A percentile compares a stretch with the other conserved stretches of the same genome.
Conservation (phyloP, 106 monocot species). For the Chionographis japonica region DNA sequence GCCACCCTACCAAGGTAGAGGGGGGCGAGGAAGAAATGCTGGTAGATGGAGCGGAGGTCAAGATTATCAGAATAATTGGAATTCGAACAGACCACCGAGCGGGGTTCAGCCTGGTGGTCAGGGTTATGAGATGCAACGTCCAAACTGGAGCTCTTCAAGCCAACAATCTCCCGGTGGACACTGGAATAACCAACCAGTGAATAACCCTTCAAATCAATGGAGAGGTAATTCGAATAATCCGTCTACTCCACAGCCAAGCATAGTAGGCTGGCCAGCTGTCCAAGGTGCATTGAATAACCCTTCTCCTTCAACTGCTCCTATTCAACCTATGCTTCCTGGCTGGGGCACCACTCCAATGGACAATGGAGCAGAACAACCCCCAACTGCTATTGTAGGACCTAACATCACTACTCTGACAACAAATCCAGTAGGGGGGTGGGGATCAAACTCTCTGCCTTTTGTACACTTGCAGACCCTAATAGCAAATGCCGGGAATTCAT, state of each 20-base stretch:
- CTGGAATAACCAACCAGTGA: constrained; percentile 14
- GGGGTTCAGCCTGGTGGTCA: constrained; percentile 6
- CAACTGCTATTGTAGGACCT: not conserved
- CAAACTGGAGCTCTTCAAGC: constrained; percentile 14
- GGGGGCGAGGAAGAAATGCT: constrained; percentile 13
- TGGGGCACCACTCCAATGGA: not conserved
- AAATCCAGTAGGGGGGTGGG: constrained; percentile 7
- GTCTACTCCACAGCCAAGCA: constrained; percentile 15
- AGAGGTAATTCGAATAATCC: constrained; percentile 8
- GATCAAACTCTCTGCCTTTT: not conserved
- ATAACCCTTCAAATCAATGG: constrained; percentile 22
- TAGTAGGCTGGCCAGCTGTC: constrained; percentile 4
- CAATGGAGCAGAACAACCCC: not conserved
- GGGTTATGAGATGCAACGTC: constrained; percentile 18
- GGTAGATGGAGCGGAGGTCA: constrained; percentile 16
- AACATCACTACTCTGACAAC: not conserved
- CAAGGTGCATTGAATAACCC: constrained; percentile 10
- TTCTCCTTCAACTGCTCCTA: constrained; percentile 4
- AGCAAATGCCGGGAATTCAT: not conserved
- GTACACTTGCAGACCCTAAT: too few species aligned
- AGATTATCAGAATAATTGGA: constrained; percentile 9
- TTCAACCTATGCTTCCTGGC: constrained; percentile 3
- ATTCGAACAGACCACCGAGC: constrained; percentile 6
- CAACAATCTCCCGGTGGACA: constrained; percentile 18
- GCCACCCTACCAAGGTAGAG: constrained; percentile 19